These are phyloP conservation scores for Osmanthus fragrans DNA, from an alignment of 257 asterid species.

Conservation along the genomic window DNA sequence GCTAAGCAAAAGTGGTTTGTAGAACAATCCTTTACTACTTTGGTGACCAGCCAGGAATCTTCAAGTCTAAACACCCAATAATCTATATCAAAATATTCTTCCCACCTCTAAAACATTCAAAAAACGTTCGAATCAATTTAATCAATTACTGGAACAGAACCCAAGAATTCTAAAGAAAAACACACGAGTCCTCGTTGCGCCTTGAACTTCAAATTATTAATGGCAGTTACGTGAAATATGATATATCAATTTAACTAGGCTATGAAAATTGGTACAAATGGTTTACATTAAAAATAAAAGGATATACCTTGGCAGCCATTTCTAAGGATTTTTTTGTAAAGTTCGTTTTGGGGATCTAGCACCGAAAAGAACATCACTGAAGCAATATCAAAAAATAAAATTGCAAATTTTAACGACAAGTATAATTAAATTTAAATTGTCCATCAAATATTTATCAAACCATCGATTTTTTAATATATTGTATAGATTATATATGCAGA, in stretches of 20 bases:
- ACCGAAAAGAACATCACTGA: not conserved
- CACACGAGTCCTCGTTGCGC: not conserved
- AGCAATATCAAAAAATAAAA: not conserved
- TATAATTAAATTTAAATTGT: conserved; percentile 1
- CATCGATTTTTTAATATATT: too few species aligned
- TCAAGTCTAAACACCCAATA: not conserved
- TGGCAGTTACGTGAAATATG: conserved; percentile 5
- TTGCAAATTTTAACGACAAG: not conserved
- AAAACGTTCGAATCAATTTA: not conserved
- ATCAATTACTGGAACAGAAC: not conserved
- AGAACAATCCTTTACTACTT: too few species aligned
- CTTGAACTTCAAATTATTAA: not conserved
- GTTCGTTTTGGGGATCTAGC: conserved; percentile 83
- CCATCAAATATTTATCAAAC: too few species aligned
- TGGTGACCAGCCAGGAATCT: not conserved
- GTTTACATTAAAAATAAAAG: not conserved
- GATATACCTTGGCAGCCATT: conserved; percentile 71
- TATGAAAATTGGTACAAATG: not conserved
- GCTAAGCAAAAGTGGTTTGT: not conserved
- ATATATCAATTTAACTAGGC: not conserved
- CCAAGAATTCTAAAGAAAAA: not conserved
- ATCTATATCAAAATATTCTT: not conserved
- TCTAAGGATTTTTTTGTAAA: conserved; percentile 76
- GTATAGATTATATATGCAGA: too few species aligned
- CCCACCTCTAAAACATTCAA: not conserved